A percentile compares a stretch with the other conserved stretches of the same genome.
Conservation (phyloP, 352 stramenopile genomes). For the Phytophthora colocasiae region DNA sequence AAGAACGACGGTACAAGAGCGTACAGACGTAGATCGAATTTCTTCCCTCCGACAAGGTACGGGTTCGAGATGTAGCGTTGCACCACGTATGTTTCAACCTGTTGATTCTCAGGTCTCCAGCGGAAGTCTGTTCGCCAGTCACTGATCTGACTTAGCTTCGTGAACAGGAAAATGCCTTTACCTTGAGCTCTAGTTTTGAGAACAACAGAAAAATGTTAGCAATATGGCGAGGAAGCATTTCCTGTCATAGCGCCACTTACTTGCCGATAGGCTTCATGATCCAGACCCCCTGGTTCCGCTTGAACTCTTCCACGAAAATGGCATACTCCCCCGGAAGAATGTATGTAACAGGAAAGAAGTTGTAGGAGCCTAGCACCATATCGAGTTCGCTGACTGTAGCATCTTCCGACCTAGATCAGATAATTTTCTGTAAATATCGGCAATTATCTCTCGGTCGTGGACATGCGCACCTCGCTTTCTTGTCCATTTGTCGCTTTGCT, state of each 20-base stretch:
- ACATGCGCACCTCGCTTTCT: constrained; percentile 64
- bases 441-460: neutral
- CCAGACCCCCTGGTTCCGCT: constrained; percentile 91
- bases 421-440: constrained; percentile 1
- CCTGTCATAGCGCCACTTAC: constrained; percentile 38
- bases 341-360: constrained; percentile 94
- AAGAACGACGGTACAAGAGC: constrained; percentile 93
- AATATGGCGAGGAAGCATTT: neutral
- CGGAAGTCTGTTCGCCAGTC: constrained; percentile 93
- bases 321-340: constrained; percentile 95
- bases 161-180: constrained; percentile 96
- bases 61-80: constrained; percentile 95
- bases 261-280: constrained; percentile 98
- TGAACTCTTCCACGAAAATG: constrained; percentile 96
- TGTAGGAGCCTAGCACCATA: constrained; percentile 63
- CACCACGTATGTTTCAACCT: constrained; percentile 94
- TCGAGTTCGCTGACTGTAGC: constrained; percentile 28
- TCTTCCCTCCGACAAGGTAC: constrained; percentile 94
- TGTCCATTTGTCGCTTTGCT: constrained; percentile 80
- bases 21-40: constrained; percentile 96
- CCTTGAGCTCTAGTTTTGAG: constrained; percentile 64
- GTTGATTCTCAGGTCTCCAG: constrained; percentile 76
- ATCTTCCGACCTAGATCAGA: constrained; percentile 52
- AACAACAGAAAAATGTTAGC: neutral
- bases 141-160: constrained; percentile 93